Base-by-base conservation (phyloP, 164 flowering plant species). In the Tinospora cordifolia region DNA sequence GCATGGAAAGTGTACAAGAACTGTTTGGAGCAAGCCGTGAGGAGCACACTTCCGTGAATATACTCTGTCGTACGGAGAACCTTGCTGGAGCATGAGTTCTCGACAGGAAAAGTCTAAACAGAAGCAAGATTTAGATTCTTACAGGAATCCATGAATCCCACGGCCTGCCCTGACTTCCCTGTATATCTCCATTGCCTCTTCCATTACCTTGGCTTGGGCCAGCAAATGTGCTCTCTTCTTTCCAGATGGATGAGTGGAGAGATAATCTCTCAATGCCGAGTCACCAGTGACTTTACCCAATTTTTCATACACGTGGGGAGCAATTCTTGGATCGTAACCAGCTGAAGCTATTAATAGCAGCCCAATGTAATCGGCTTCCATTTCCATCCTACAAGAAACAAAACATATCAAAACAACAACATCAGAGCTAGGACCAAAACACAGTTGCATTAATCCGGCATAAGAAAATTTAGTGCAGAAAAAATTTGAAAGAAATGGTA, bases 351-450 rank as follows among this genome's bases (percentile, higher is more conserved):
- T 66, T 75, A 95, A 76, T 11, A 95, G 80, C 70, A 95, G 73
- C 39, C 99, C 99, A 9, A 95, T 87, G 79, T 92, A 88, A 83
- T 95, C 98, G 60, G 99, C 99, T 79, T 92, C 99, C 70, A 91
- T 89, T 77, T 95, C 99, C 98, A 92, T 95, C 88, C 98, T 95
- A 30, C 4, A 65, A 26, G 44, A 58, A 36, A 22, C 34, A 44
- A 39, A 58, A 36, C 1, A 6, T 3, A 34, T 6, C 39, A 38
- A 38, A 6, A 17, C 21, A 63, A 21, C n/a, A 39, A 67, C 4
- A 24, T 40, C 51, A 66, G 65, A 11, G 60, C 49, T 44, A 36
- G 19, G 58, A 10, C 25, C 60, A 72, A n/a, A 38, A 66, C 41
- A 47, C 5, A 47, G 26, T 27, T n/a, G 19, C 14, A 30, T 27